Conservation (phyloP, 2,329 filamentous ascomycete genomes). For the Madurella mycetomatis region DNA sequence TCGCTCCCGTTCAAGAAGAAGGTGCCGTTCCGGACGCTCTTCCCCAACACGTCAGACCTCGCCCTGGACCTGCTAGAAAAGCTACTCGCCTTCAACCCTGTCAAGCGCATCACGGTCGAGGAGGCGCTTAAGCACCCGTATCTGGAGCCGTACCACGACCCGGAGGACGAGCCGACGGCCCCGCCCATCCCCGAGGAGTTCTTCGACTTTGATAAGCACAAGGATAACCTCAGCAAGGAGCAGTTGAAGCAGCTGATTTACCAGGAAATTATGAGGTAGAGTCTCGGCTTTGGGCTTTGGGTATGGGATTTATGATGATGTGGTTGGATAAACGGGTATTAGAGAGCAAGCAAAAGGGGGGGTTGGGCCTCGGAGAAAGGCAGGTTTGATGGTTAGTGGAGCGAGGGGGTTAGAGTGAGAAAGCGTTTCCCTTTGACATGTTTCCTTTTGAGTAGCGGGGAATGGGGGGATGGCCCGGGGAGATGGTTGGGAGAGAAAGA, state of each 20-base stretch:
- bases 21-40: conserved; percentile 93
- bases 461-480: too few relatives aligned
- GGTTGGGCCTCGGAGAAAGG: too few relatives aligned
- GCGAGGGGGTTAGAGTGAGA: too few relatives aligned
- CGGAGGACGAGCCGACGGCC: conserved; percentile 95
- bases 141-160: conserved; percentile 97
- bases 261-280: conserved; percentile 80
- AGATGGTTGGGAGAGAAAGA: too few relatives aligned
- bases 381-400: not conserved
- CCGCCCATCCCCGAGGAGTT: conserved; percentile 97
- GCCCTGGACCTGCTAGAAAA: conserved; percentile 93
- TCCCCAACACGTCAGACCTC: conserved; percentile 98
- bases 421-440: too few relatives aligned
- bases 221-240: conserved; percentile 97
- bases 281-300: not conserved
- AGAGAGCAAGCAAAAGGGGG: too few relatives aligned
- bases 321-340: not conserved
- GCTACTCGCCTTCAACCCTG: conserved; percentile 94
- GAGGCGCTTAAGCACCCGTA: conserved; percentile 97
- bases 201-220: conserved; percentile 99
- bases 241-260: conserved; percentile 97
- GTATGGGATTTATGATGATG: not conserved
- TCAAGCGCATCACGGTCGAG: conserved; percentile 97
- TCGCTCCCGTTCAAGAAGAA: conserved; percentile 99
- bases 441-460: too few relatives aligned